Evolutionary conservation across 768 basidiomycete genomes (phyloP).

Genomic region (Phanerochaete carnosa): DNA sequence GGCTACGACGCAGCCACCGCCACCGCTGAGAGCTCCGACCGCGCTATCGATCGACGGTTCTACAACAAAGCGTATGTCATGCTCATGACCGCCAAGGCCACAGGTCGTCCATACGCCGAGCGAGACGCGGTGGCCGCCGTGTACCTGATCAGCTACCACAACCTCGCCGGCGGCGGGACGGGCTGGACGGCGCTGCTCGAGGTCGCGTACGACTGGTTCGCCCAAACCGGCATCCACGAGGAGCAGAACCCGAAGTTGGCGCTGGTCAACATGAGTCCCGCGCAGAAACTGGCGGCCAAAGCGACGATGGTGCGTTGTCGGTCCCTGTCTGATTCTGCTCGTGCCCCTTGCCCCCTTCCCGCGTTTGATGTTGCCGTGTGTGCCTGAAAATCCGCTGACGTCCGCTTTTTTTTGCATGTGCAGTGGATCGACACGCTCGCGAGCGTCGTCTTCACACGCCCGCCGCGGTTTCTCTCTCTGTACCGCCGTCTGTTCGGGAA

Average conservation of each 20-base stretch:
- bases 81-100: constrained; percentile 51
- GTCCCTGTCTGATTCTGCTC: background rate
- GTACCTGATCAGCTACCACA: constrained; percentile 71
- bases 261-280: constrained; percentile 50
- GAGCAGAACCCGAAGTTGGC: constrained; percentile 63
- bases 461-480: constrained; percentile 62
- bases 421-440: constrained; percentile 82
- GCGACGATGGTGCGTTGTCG: constrained; percentile 65
- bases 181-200: constrained; percentile 72
- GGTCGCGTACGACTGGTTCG: constrained; percentile 75
- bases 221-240: constrained; percentile 56
- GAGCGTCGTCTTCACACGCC: constrained; percentile 54
- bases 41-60: constrained; percentile 48
- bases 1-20: constrained; percentile 41
- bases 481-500: constrained; percentile 65
- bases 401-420: constrained; percentile 12
- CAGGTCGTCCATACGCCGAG: constrained; percentile 54
- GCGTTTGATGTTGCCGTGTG: background rate
- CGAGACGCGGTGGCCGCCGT: constrained; percentile 75
- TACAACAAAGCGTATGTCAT: constrained; percentile 67
- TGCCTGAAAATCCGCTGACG: background rate
- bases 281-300: constrained; percentile 61
- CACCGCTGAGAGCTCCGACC: constrained; percentile 49
- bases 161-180: constrained; percentile 62
- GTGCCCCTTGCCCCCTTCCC: too few species aligned